Evolutionary conservation across 345 rosid species (phyloP).

Genomic region (Stellera chamaejasme): DNA sequence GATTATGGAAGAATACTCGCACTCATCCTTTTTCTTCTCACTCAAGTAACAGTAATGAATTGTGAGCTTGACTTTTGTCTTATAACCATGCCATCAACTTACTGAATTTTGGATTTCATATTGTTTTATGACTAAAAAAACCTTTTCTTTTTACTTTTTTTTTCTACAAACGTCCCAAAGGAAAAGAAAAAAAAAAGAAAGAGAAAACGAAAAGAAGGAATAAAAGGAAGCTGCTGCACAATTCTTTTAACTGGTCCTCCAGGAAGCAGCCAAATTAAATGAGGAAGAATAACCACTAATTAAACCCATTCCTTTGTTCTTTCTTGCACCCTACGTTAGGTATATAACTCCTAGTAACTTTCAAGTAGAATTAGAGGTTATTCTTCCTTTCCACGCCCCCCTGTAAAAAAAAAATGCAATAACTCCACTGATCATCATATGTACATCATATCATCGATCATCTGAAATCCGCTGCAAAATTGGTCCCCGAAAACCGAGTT

Average conservation of each 20-base stretch:
- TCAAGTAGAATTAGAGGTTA: slow-evolving; percentile 14
- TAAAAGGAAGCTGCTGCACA: too few relatives aligned
- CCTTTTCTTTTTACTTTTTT: too few relatives aligned
- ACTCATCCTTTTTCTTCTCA: too few relatives aligned
- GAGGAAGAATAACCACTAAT: slow-evolving; percentile 19
- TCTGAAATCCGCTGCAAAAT: slow-evolving; percentile 29
- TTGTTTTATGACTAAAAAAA: too few relatives aligned
- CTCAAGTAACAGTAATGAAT: too few relatives aligned
- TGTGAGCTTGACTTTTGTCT: too few relatives aligned
- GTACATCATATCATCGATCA: slow-evolving; percentile 34
- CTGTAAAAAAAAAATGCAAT: not conserved
- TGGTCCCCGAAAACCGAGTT: slow-evolving; percentile 32
- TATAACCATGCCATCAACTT: too few relatives aligned
- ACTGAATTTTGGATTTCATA: too few relatives aligned
- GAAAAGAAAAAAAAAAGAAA: too few relatives aligned
- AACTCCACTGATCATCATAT: slow-evolving; percentile 13
- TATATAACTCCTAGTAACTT: not conserved
- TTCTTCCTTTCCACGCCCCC: slow-evolving; percentile 16
- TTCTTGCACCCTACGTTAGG: not conserved
- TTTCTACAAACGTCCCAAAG: too few relatives aligned
- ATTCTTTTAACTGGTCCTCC: not conserved
- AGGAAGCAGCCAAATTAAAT: slow-evolving; percentile 1
- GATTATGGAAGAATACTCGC: too few relatives aligned
- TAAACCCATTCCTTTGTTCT: not conserved
- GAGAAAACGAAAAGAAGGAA: too few relatives aligned